These are phyloP conservation scores for Conoideocrella luteorostrata DNA, from an alignment of 2,329 filamentous ascomycete genomes.

Conservation along the genomic window DNA sequence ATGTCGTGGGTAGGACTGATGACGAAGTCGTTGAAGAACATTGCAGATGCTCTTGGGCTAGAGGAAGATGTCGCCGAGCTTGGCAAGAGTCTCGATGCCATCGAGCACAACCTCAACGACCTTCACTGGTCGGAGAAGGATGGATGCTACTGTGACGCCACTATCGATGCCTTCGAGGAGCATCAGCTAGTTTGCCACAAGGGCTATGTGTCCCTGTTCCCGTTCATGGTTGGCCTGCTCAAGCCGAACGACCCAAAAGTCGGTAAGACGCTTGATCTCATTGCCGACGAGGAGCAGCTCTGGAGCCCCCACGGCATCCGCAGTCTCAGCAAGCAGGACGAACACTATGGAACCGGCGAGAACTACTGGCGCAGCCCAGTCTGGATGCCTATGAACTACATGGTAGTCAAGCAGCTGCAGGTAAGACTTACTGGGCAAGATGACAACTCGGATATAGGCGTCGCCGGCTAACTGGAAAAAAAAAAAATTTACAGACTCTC, in stretches of 20 bases:
- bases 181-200: constrained; percentile 87
- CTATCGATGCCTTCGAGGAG: constrained; percentile 92
- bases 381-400: constrained; percentile 96
- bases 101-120: constrained; percentile 80
- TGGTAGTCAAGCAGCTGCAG: constrained; percentile 70
- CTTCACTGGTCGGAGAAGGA: constrained; percentile 83
- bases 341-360: constrained; percentile 82
- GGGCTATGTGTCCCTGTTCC: constrained; percentile 90
- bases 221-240: constrained; percentile 80
- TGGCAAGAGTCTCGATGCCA: constrained; percentile 64
- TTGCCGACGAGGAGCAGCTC: constrained; percentile 76
- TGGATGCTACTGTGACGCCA: constrained; percentile 88
- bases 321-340: constrained; percentile 76
- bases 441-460: neutral
- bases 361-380: constrained; percentile 96
- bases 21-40: constrained; percentile 75
- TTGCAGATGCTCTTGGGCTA: constrained; percentile 69
- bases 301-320: constrained; percentile 86
- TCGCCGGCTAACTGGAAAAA: too few relatives aligned
- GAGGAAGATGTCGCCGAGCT: constrained; percentile 71
- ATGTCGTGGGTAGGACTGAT: constrained; percentile 98
- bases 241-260: constrained; percentile 67
- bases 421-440: constrained; percentile 41
- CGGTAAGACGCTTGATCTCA: constrained; percentile 67
- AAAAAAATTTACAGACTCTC: constrained; percentile 55